phyloP scores from a whole-genome alignment of 2,329 filamentous ascomycete genomes.

The Exophiala spinifera region DNA sequence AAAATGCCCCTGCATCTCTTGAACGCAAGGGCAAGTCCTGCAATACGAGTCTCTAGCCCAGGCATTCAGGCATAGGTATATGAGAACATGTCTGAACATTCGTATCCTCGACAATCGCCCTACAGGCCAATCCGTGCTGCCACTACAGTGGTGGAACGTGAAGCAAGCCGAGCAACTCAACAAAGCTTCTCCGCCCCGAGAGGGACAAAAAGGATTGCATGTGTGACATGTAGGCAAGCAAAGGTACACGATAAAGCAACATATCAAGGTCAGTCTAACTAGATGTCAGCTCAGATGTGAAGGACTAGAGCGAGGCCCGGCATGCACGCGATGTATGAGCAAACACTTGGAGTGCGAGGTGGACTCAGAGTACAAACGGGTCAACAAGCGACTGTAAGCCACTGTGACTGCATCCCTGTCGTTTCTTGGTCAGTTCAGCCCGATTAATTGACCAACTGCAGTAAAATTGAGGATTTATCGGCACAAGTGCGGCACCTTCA shows the following conservation, averaged over 20 bases:
- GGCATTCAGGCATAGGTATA: too few species aligned
- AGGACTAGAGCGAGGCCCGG: conserved; percentile 2
- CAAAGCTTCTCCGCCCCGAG: too few species aligned
- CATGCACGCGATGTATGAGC: conserved; percentile 5
- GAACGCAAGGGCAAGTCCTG: too few species aligned
- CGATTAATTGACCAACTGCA: background rate
- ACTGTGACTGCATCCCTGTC: background rate
- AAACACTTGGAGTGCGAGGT: conserved; percentile 5
- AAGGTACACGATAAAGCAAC: conserved; percentile 2
- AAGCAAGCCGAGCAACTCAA: too few species aligned
- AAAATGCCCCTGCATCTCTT: too few species aligned
- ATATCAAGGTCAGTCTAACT: background rate
- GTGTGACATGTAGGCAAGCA: conserved; percentile 12
- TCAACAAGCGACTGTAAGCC: conserved; percentile 12
- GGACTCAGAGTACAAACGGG: conserved; percentile 10
- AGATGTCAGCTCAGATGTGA: conserved; percentile 4
- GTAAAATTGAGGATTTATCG: conserved; percentile 9
- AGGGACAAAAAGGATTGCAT: conserved; percentile 3
- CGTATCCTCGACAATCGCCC: too few species aligned
- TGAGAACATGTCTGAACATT: too few species aligned
- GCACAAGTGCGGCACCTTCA: conserved; percentile 5
- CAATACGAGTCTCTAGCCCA: too few species aligned
- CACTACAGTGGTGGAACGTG: too few species aligned
- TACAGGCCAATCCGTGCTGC: too few species aligned
- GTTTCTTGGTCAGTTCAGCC: too few species aligned